Base-by-base conservation (phyloP, 2,329 filamentous ascomycete genomes). In the Fusarium coicis region DNA sequence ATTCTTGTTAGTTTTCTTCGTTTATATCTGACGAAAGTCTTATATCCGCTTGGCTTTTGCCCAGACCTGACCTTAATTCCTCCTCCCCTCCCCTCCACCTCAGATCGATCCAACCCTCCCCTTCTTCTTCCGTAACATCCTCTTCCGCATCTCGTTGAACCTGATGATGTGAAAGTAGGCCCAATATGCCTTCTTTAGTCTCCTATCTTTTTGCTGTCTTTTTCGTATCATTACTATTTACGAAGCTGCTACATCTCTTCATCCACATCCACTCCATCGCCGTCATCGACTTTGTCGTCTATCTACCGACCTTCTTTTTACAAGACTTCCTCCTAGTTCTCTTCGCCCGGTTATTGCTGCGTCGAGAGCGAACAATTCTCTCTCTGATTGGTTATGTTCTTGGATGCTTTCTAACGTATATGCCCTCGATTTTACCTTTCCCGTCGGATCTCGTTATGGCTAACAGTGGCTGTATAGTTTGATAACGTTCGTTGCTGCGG, bases 201-300 rank as follows among this genome's bases (percentile, higher is more conserved):
- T 75, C 76, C n/a, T 79, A 77, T 66, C 50, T 76, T 52, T 80
- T 80, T 61, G 65, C 77, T 37, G 50, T 76, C 60, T 79, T 79
- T 62, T 74, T 74, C 63, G 54, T 79, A 66, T 78, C 78, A 44
- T 53, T 80, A 28, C 52, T 74, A 39, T 68, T 72, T 52, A 75
- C 76, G n/a, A 80, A 80, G 59, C 21, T 76, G 21, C 60, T 80
- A 26, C 77, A 75, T 59, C 75, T 80, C 40, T 69, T 66, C 59
- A 74, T 77, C 39, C 76, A 80, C 56, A 64, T 74, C 30, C 67
- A 74, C 49, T 67, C 73, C 7, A 74, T 80, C 32, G 65, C 79
- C 9, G 37, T 58, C 40, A 49, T 68, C 53, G 72, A 78, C 57
- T 80, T 78, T 37, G n/a, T 79, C 21, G 57, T 79, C 59, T 80